phyloP scores from a whole-genome alignment of 371 early-diverging fungal species.

The Funneliformis caledonium region DNA sequence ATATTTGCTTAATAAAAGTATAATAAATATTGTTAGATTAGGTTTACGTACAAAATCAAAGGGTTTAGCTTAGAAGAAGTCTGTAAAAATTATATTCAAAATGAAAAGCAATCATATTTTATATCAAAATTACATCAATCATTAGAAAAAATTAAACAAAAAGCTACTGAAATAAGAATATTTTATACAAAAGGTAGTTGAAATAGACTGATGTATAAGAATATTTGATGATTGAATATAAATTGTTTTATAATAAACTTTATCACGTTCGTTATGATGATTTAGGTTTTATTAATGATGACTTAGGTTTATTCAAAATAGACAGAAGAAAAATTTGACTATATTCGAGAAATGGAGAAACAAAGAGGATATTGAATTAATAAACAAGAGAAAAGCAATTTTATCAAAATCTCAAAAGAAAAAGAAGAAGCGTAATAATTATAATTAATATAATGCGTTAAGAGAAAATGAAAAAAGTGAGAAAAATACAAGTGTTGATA shows the following conservation, averaged over 20 bases:
- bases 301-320: no score
- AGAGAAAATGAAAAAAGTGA: neutral
- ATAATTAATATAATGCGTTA: neutral
- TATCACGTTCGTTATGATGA: neutral
- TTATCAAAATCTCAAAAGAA: no score
- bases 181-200: neutral
- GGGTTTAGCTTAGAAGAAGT: constrained; percentile 41
- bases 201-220: neutral
- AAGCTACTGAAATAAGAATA: neutral
- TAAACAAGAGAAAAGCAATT: neutral
- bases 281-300: neutral
- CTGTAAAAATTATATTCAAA: neutral
- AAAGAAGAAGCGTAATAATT: no score
- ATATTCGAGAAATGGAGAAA: neutral
- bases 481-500: neutral
- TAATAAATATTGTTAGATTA: constrained; percentile 50
- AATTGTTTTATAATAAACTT: constrained; percentile 4
- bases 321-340: neutral
- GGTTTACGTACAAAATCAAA: constrained; percentile 49
- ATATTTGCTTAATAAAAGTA: neutral
- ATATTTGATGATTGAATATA: neutral
- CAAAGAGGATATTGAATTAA: neutral
- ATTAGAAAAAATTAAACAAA: neutral
- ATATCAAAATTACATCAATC: neutral
- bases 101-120: neutral